Conservation (phyloP, 2,329 filamentous ascomycete species). For the Cytospora paraplurivora region DNA sequence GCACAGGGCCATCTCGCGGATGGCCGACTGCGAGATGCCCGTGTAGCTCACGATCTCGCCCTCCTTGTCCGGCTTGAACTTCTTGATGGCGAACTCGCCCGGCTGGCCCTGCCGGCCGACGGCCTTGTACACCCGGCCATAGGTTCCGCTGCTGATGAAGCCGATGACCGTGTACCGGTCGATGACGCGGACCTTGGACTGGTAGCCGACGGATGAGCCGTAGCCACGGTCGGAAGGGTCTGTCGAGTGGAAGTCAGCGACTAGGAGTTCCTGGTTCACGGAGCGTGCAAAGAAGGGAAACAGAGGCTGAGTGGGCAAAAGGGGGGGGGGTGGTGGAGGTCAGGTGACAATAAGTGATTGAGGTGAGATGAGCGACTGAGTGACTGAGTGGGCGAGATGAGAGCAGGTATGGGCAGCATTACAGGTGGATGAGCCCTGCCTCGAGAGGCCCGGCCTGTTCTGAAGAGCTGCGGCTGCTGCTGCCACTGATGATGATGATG, state of each 20-base stretch:
- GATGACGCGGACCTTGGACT: slow-evolving; percentile 82
- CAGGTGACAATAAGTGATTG: slow-evolving; percentile 5
- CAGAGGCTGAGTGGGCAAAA: neutral
- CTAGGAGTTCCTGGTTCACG: neutral
- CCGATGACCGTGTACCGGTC: slow-evolving; percentile 96
- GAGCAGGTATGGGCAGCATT: slow-evolving; percentile 16
- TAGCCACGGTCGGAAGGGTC: slow-evolving; percentile 56
- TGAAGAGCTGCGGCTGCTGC: slow-evolving; percentile 5
- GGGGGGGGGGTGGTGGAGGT: no score
- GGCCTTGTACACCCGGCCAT: slow-evolving; percentile 97
- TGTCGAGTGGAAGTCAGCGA: slow-evolving; percentile 45
- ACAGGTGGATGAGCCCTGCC: slow-evolving; percentile 28
- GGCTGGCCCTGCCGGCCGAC: slow-evolving; percentile 70
- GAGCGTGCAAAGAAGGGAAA: neutral
- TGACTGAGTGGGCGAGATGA: slow-evolving; percentile 36
- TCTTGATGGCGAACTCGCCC: slow-evolving; percentile 96
- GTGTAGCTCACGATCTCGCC: slow-evolving; percentile 94
- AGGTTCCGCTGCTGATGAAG: slow-evolving; percentile 97
- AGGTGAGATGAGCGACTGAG: no score
- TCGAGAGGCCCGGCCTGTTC: slow-evolving; percentile 24
- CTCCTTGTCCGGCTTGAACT: slow-evolving; percentile 99
- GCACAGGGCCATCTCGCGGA: slow-evolving; percentile 96
- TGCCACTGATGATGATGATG: neutral
- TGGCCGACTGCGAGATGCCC: slow-evolving; percentile 94
- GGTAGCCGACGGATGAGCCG: slow-evolving; percentile 52